phyloP scores from a whole-genome alignment of 108 stramenopile genomes.

The Schizochytrium sp. region DNA sequence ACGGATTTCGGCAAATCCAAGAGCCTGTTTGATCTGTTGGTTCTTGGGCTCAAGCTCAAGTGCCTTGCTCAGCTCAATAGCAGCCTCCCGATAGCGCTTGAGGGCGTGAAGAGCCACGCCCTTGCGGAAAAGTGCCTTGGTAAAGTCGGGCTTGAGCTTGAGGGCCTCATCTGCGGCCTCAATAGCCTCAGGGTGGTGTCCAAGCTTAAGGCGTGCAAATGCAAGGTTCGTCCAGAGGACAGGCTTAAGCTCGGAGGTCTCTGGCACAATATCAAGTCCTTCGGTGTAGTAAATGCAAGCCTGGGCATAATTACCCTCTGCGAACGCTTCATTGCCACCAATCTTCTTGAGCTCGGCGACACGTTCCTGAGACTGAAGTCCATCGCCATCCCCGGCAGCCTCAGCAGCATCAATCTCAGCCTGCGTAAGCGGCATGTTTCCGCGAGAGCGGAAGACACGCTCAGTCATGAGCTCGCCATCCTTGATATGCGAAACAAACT shows the following conservation, averaged over 20 bases:
- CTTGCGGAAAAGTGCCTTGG: slow-evolving; percentile 87
- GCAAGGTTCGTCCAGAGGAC: slow-evolving; percentile 85
- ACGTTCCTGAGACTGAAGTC: slow-evolving; percentile 46
- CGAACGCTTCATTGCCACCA: slow-evolving; percentile 51
- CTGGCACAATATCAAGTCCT: slow-evolving; percentile 39
- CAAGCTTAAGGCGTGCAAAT: slow-evolving; percentile 88
- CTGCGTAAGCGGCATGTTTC: slow-evolving; percentile 48
- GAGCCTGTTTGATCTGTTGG: slow-evolving; percentile 89
- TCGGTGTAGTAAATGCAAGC: slow-evolving; percentile 34
- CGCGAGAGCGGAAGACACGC: slow-evolving; percentile 32
- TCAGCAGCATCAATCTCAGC: slow-evolving; percentile 42
- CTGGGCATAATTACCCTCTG: slow-evolving; percentile 52
- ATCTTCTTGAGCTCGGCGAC: slow-evolving; percentile 60
- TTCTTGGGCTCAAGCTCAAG: slow-evolving; percentile 90
- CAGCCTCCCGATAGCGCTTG: slow-evolving; percentile 84
- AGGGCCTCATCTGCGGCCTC: slow-evolving; percentile 81
- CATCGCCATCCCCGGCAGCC: slow-evolving; percentile 53
- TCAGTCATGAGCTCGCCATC: slow-evolving; percentile 42
- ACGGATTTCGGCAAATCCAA: slow-evolving; percentile 88
- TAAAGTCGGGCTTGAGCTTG: slow-evolving; percentile 80
- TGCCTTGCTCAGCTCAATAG: slow-evolving; percentile 81
- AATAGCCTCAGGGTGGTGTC: slow-evolving; percentile 88
- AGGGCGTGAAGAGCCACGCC: slow-evolving; percentile 90
- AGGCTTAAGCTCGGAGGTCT: slow-evolving; percentile 15
- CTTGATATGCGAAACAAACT: slow-evolving; percentile 32